A percentile compares a stretch with the other conserved stretches of the same genome.
These are phyloP conservation scores for Geranium rotundifolium DNA, from an alignment of 345 rosid genomes.

Conservation along the genomic window DNA sequence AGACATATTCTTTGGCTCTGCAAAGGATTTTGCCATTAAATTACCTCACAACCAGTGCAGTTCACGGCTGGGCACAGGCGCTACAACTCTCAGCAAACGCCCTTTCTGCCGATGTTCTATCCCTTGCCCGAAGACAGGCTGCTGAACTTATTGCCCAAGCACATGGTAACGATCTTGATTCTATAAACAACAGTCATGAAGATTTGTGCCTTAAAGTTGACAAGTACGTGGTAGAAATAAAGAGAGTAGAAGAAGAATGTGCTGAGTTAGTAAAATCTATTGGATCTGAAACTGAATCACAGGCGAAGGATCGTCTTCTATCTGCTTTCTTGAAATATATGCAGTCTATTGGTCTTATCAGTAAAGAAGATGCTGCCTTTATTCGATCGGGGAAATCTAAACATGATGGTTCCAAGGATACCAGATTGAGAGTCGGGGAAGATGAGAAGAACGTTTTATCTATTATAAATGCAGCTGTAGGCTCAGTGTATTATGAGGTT, in stretches of 20 bases:
- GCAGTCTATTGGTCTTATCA: slow-evolving; percentile 46
- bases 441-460: slow-evolving; percentile 48
- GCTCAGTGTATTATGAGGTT: slow-evolving; percentile 46
- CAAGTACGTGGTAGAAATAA: slow-evolving; percentile 45
- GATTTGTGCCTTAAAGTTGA: slow-evolving; percentile 52
- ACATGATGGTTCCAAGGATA: slow-evolving; percentile 26
- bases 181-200: slow-evolving; percentile 37
- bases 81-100: slow-evolving; percentile 65
- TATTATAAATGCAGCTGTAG: slow-evolving; percentile 42
- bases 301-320: slow-evolving; percentile 66
- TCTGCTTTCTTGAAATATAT: slow-evolving; percentile 55
- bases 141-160: slow-evolving; percentile 47
- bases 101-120: slow-evolving; percentile 52
- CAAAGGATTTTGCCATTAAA: slow-evolving; percentile 75
- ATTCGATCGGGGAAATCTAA: slow-evolving; percentile 20
- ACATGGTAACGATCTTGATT: slow-evolving; percentile 38
- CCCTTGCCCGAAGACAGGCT: slow-evolving; percentile 65
- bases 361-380: slow-evolving; percentile 34
- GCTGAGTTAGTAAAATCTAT: slow-evolving; percentile 49
- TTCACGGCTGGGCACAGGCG: slow-evolving; percentile 76
- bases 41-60: slow-evolving; percentile 57
- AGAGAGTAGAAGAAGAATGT: slow-evolving; percentile 50
- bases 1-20: slow-evolving; percentile 64
- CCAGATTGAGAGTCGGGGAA: slow-evolving; percentile 31
- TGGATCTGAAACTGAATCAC: slow-evolving; percentile 52